phyloP scores from a whole-genome alignment of 176 grass and related monocot species.

The Guadua angustifolia region DNA sequence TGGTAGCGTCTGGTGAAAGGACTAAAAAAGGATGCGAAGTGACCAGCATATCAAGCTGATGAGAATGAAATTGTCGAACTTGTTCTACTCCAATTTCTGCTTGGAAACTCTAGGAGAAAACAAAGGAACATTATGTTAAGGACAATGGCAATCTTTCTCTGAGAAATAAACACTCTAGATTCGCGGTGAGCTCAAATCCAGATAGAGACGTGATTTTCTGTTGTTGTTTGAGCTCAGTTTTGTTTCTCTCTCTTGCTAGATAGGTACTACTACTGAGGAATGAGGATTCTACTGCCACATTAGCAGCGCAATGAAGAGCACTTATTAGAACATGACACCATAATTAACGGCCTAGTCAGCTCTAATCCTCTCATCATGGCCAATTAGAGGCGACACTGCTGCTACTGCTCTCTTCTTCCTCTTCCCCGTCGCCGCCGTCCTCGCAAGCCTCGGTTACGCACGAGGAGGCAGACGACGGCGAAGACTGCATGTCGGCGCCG shows the following conservation, averaged over 20 bases:
- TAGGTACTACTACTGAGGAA: neutral
- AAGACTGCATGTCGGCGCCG: neutral
- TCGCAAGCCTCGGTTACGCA: slow-evolving; percentile 56
- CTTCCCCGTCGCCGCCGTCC: neutral
- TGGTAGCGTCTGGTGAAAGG: slow-evolving; percentile 4
- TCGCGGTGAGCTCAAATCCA: slow-evolving; percentile 30
- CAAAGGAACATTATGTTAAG: slow-evolving; percentile 17
- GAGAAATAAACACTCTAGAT: slow-evolving; percentile 16
- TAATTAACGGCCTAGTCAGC: slow-evolving; percentile 36
- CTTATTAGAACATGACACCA: slow-evolving; percentile 35
- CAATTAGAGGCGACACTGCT: slow-evolving; percentile 11
- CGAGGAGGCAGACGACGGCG: slow-evolving; percentile 43
- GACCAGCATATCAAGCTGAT: neutral
- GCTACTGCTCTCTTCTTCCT: slow-evolving; percentile 18
- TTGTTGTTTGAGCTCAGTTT: slow-evolving; percentile 1
- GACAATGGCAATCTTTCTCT: neutral
- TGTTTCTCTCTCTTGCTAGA: slow-evolving; percentile 19
- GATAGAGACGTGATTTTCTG: neutral
- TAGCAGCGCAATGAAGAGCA: slow-evolving; percentile 20
- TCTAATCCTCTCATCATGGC: slow-evolving; percentile 16
- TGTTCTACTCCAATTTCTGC: neutral
- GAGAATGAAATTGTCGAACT: neutral
- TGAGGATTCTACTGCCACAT: slow-evolving; percentile 31
- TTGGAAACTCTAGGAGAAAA: neutral
- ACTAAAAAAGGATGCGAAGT: neutral